These are phyloP conservation scores for Panicum virgatum DNA, from an alignment of 202 grass and related monocot species.

Conservation along the genomic window DNA sequence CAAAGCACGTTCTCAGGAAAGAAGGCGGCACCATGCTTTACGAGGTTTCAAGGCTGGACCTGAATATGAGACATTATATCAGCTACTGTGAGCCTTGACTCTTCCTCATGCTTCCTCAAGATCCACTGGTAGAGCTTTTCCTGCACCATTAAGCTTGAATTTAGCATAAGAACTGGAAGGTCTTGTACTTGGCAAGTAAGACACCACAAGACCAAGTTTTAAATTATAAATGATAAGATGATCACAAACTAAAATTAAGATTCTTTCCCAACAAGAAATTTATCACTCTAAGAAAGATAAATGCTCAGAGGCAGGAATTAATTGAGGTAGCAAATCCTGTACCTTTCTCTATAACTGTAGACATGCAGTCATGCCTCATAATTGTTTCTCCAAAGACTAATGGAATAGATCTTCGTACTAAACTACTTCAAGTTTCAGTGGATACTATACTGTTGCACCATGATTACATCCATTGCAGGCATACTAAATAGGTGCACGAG, in stretches of 20 bases:
- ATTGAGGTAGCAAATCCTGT: background rate
- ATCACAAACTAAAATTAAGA: background rate
- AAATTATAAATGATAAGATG: background rate
- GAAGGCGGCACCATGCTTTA: background rate
- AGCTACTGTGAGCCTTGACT: slow-evolving; percentile 60
- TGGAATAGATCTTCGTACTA: background rate
- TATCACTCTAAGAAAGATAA: background rate
- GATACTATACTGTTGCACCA: background rate
- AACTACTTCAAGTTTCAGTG: background rate
- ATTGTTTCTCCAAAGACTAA: background rate
- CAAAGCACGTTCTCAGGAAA: slow-evolving; percentile 35
- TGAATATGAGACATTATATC: slow-evolving; percentile 88
- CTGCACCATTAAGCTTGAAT: slow-evolving; percentile 44
- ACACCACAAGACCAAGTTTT: background rate
- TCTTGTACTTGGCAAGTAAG: background rate
- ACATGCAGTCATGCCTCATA: background rate
- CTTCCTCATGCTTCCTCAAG: slow-evolving; percentile 70
- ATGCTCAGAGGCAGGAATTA: background rate
- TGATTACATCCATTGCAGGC: too few species aligned
- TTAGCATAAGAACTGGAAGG: slow-evolving; percentile 2
- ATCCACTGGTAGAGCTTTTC: slow-evolving; percentile 96
- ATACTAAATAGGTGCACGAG: too few species aligned
- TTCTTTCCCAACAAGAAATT: background rate
- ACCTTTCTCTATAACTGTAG: slow-evolving; percentile 2
- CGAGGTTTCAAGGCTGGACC: slow-evolving; percentile 36